These are phyloP conservation scores for Calonectria fujianensis DNA, from an alignment of 2,329 filamentous ascomycete genomes.

Conservation along the genomic window DNA sequence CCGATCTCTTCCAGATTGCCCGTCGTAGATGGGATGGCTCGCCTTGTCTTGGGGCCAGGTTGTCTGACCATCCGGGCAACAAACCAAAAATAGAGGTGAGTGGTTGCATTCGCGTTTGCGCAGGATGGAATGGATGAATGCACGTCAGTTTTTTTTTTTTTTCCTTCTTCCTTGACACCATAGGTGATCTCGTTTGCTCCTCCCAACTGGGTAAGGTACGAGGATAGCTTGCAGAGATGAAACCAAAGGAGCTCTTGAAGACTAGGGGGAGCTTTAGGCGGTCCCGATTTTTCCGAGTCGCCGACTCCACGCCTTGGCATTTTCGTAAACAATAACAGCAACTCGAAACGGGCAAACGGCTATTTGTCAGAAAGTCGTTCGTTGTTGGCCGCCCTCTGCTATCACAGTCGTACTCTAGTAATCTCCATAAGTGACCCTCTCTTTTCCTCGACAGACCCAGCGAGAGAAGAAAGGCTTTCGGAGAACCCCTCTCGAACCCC, in stretches of 20 bases:
- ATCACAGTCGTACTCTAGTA: neutral
- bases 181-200: constrained; percentile 23
- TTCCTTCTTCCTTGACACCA: constrained; percentile 5
- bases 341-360: neutral
- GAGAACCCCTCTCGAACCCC: constrained; percentile 2
- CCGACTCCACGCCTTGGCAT: neutral
- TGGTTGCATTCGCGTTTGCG: constrained; percentile 6
- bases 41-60: neutral
- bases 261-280: neutral
- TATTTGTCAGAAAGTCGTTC: neutral
- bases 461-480: neutral
- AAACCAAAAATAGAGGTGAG: constrained; percentile 32
- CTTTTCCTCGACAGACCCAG: neutral
- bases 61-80: constrained; percentile 37
- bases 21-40: neutral
- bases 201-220: constrained; percentile 16
- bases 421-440: constrained; percentile 15
- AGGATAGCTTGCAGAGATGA: constrained; percentile 13
- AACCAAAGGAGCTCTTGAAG: constrained; percentile 14
- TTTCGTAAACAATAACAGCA: neutral
- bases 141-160: constrained; percentile 19
- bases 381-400: neutral
- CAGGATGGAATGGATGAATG: constrained; percentile 3
- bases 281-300: constrained; percentile 16
- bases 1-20: neutral